These are phyloP conservation scores for Prosopis cineraria DNA, from an alignment of 306 rosid genomes.

Conservation along the genomic window DNA sequence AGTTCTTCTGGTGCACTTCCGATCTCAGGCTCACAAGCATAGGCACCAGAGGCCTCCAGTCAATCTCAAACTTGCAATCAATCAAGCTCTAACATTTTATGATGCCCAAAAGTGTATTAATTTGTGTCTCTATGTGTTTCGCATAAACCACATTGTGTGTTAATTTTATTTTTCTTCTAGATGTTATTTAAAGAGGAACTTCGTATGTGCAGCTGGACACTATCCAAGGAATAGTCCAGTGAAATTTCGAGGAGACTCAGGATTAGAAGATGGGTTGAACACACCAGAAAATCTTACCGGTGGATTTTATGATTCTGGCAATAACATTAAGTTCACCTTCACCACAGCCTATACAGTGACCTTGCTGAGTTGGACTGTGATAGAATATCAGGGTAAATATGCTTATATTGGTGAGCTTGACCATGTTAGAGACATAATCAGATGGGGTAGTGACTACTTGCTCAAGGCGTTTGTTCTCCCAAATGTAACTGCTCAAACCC, in stretches of 20 bases:
- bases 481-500: slow-evolving; percentile 42
- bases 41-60: slow-evolving; percentile 44
- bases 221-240: slow-evolving; percentile 64
- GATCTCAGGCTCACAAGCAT: slow-evolving; percentile 48
- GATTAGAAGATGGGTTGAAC: slow-evolving; percentile 61
- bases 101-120: slow-evolving; percentile 79
- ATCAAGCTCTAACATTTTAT: slow-evolving; percentile 73
- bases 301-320: slow-evolving; percentile 95
- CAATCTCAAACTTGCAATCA: slow-evolving; percentile 61
- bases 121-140: neutral
- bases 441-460: slow-evolving; percentile 85
- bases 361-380: slow-evolving; percentile 77
- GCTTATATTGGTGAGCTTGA: slow-evolving; percentile 66
- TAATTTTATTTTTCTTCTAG: neutral
- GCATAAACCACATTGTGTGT: neutral
- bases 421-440: slow-evolving; percentile 79
- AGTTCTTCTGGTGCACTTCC: slow-evolving; percentile 44
- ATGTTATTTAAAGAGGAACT: neutral
- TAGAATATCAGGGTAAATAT: slow-evolving; percentile 77
- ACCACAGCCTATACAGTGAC: slow-evolving; percentile 81
- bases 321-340: slow-evolving; percentile 79
- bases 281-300: slow-evolving; percentile 53
- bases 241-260: slow-evolving; percentile 74
- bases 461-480: slow-evolving; percentile 59
- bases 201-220: slow-evolving; percentile 55